A percentile compares a stretch with the other conserved stretches of the same genome.
These are phyloP conservation scores for Echeveria elegans DNA, from an alignment of 164 flowering plant genomes.

Conservation along the genomic window DNA sequence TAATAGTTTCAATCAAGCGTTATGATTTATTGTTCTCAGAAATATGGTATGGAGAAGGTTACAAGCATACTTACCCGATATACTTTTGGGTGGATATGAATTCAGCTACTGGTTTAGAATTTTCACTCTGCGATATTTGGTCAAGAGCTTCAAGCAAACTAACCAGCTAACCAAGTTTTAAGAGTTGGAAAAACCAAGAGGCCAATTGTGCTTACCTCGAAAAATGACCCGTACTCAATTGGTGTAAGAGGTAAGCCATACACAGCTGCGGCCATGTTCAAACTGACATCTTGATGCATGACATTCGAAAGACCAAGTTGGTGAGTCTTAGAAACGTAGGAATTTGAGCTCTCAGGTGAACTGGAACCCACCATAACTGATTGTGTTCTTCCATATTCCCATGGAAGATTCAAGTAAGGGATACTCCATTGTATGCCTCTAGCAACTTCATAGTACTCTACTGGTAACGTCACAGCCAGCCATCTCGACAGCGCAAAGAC, in stretches of 20 bases:
- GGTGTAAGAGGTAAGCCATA: constrained; percentile 73
- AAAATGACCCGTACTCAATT: constrained; percentile 60
- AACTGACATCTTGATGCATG: constrained; percentile 16
- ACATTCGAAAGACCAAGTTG: constrained; percentile 14
- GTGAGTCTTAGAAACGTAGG: constrained; percentile 17
- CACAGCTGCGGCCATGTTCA: constrained; percentile 25
- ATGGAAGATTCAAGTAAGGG: constrained; percentile 77
- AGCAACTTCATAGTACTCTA: constrained; percentile 70
- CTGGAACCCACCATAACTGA: constrained; percentile 37
- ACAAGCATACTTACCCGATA: constrained; percentile 43
- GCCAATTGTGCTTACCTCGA: constrained; percentile 42
- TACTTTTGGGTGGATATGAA: constrained; percentile 25
- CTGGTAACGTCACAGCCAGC: constrained; percentile 63
- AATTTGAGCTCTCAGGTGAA: constrained; percentile 23
- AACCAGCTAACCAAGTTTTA: background rate
- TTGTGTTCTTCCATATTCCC: constrained; percentile 49
- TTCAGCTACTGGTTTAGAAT: constrained; percentile 68
- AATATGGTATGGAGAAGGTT: background rate
- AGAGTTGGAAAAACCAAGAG: background rate
- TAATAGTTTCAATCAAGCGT: background rate
- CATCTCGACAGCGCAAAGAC: constrained; percentile 86
- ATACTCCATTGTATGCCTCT: constrained; percentile 79
- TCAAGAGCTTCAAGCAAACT: background rate
- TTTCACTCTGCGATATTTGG: constrained; percentile 45
- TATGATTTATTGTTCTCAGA: background rate